These are phyloP conservation scores for Oryza meyeriana DNA, from an alignment of 176 grass and related monocot genomes.

Conservation along the genomic window DNA sequence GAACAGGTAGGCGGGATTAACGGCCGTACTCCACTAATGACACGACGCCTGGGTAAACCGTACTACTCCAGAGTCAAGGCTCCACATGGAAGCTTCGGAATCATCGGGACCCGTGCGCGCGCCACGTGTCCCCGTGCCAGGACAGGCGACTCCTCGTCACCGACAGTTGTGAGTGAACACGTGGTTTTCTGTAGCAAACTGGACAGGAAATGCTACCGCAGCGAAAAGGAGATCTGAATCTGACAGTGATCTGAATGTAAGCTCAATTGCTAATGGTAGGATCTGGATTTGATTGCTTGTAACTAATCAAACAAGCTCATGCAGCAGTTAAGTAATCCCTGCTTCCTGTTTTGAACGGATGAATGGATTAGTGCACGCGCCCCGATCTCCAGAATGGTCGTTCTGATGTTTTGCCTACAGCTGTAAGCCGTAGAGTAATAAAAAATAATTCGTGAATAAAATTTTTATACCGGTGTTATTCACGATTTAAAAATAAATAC, in stretches of 20 bases:
- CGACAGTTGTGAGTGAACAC: neutral
- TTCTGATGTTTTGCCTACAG: too few species aligned
- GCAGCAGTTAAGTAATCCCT: too few species aligned
- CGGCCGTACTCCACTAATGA: too few species aligned
- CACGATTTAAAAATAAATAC: too few species aligned
- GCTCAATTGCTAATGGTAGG: neutral
- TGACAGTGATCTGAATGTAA: neutral
- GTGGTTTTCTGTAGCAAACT: neutral
- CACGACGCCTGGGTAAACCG: neutral
- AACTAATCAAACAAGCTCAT: neutral
- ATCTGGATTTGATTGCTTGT: neutral
- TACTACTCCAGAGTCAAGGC: neutral
- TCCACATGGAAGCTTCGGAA: slow-evolving; percentile 38
- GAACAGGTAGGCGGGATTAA: slow-evolving; percentile 16
- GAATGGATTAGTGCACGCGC: too few species aligned
- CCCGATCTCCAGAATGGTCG: too few species aligned
- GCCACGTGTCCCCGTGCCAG: slow-evolving; percentile 21
- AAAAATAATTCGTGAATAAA: too few species aligned
- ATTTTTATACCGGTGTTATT: too few species aligned
- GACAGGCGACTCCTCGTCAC: neutral
- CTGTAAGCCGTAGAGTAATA: too few species aligned
- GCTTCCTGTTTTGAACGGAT: too few species aligned
- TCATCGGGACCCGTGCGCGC: neutral
- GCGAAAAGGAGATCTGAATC: neutral
- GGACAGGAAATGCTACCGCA: neutral